A percentile compares a stretch with the other conserved stretches of the same genome.
These are phyloP conservation scores for Singerocomus rubriflavus DNA, from an alignment of 1,284 basidiomycete genomes.

Conservation along the genomic window DNA sequence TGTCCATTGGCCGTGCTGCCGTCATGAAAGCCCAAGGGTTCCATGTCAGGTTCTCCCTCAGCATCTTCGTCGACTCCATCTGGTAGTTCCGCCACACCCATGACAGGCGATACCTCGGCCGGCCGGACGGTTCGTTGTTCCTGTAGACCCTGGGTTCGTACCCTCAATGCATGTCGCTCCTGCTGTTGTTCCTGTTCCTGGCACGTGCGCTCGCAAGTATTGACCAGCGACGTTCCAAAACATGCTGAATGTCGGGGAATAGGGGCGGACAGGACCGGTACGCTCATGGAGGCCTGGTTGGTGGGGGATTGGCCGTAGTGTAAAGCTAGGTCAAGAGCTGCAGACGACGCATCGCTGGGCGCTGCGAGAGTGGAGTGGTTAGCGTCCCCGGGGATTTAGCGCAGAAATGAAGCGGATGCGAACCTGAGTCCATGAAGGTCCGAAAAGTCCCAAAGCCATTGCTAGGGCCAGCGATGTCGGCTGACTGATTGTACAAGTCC, in stretches of 20 bases:
- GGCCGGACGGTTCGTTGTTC: conserved; percentile 33
- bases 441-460: conserved; percentile 23
- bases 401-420: conserved; percentile 12
- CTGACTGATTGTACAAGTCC: conserved; percentile 26
- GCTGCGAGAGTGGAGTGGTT: conserved; percentile 17
- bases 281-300: conserved; percentile 22
- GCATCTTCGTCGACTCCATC: conserved; percentile 34
- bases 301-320: conserved; percentile 25
- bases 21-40: conserved; percentile 29
- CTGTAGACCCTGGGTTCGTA: conserved; percentile 33
- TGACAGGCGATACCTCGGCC: conserved; percentile 34
- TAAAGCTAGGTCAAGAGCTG: conserved; percentile 25
- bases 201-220: conserved; percentile 35
- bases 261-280: conserved; percentile 30
- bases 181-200: conserved; percentile 38
- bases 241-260: conserved; percentile 35
- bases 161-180: conserved; percentile 32
- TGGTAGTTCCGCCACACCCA: conserved; percentile 30
- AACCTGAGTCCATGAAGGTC: conserved; percentile 31
- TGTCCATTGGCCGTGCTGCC: conserved; percentile 21
- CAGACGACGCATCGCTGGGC: conserved; percentile 17
- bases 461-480: conserved; percentile 26
- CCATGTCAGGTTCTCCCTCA: conserved; percentile 32
- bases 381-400: conserved; percentile 1
- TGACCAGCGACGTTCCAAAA: conserved; percentile 30